Base-by-base conservation (phyloP, 139 green algal species). In the Chlorella sorokiniana region DNA sequence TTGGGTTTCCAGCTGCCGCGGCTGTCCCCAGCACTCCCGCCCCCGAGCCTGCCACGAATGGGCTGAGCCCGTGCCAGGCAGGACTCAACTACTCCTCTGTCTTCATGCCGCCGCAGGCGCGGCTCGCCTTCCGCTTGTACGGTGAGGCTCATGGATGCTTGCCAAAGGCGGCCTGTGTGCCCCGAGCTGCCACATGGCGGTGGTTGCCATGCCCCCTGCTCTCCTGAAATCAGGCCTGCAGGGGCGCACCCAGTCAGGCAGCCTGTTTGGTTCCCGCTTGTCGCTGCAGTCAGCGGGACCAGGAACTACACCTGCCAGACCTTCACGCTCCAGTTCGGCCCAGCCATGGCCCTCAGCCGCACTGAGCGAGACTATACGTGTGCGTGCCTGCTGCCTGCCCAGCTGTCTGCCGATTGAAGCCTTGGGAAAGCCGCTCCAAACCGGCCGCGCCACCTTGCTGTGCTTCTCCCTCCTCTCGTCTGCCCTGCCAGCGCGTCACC, bases 51-150 rank as follows among this genome's bases (percentile, higher is more conserved):
- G 56, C 56, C 56, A 6, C 56, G 6, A n/a, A 65, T 16, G 56
- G 6, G 18, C 18, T 10, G 18, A 31, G 56, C 16, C 16, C 48
- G 18, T 65, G 56, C 56, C 56, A 65, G 56, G 29, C 56, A 65
- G 18, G 6, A 29, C 67, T 73, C 38, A 73, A 52, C 38, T 73
- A 73, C 42, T 41, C 27, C 42, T 38, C 22, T 25, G 69, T 76
- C 16, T 76, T 62, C 42, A 76, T 76, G 69, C 69, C 44, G 42
- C 42, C 44, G 9, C 42, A 59, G 4, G 69, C 69, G 22, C 69
- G 54, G 67, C 31, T 73, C 51, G 35, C 3, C 3, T 41, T 51
- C n/a, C 35, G 37, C 10, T 8, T 41, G 11, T 41, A 72, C 35
- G 3, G 56, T 48, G 27, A 5, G 27, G 31, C n/a, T 22, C 7